Base-by-base conservation (phyloP, 768 basidiomycete genomes). In the Inosperma sp. region DNA sequence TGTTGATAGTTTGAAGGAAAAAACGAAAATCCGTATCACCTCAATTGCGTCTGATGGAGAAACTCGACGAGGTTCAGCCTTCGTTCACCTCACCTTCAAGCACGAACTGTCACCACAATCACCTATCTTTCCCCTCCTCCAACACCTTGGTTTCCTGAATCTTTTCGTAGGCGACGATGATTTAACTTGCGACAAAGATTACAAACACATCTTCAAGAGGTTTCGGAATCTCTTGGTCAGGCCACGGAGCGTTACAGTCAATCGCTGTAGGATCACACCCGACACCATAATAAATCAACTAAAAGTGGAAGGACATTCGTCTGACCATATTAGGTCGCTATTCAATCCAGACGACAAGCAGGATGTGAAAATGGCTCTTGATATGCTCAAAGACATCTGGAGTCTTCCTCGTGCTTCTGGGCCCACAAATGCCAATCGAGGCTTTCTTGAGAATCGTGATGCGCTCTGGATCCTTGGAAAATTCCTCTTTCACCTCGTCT, bases 121-220 rank as follows among this genome's bases (percentile, higher is more conserved):
- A 3, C 51, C 51, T 6, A 61, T 63, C 3, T 59, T 56, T 35
- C 21, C 35, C 0, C 49, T 61, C 0, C 58, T 65, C 7, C 16
- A 43, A 14, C 44, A 43, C 9, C 53, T 63, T 4, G 27, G 14
- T n/a, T 57, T 63, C 33, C 37, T 67, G 26, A 54, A 68, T 43
- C 42, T 62, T 2, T 49, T 42, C 10, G 60, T 65, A 25, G 68
- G 68, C 6, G 43, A 57, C 5, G 58, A 69, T 44, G 66, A 69
- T n/a, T n/a, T n/a, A n/a, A n/a, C n/a, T n/a, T n/a, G n/a, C n/a
- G n/a, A n/a, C n/a, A n/a, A n/a, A n/a, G n/a, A n/a, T n/a, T n/a
- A n/a, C n/a, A n/a, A n/a, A n/a, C n/a, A n/a, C n/a, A n/a, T n/a
- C n/a, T n/a, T 69, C 51, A 66, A 67, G 45, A 48, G 56, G 2